phyloP scores from a whole-genome alignment of 208 protist genomes.

The Leishmania amazonensis region DNA sequence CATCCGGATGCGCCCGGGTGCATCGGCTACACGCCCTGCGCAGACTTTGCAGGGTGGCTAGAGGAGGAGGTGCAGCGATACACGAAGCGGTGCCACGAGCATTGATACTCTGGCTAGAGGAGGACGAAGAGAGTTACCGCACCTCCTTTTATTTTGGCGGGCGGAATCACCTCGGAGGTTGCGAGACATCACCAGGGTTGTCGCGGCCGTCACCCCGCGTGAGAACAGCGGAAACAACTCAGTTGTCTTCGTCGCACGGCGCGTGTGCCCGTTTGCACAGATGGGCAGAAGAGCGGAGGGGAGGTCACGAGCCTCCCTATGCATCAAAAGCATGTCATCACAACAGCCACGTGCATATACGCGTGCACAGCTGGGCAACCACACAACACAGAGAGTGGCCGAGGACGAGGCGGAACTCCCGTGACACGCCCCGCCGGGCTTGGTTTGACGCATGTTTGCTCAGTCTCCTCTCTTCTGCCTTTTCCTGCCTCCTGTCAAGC shows the following conservation, averaged over 20 bases:
- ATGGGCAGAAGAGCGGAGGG: background rate
- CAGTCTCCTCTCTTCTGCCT: background rate
- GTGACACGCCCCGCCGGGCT: no score
- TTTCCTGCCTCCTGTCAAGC: background rate
- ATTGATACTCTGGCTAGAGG: background rate
- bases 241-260: background rate
- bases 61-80: constrained; percentile 16
- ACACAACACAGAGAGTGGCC: background rate
- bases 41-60: constrained; percentile 49
- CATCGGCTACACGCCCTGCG: constrained; percentile 62
- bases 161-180: background rate
- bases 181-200: no score
- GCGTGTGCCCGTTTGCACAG: background rate
- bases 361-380: background rate
- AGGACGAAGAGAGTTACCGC: background rate
- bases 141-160: no score
- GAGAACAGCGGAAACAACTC: background rate
- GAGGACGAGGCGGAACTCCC: no score
- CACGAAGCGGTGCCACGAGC: background rate
- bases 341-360: background rate
- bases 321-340: background rate
- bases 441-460: background rate
- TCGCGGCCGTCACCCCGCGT: background rate
- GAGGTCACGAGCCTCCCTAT: background rate
- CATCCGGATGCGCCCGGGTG: constrained; percentile 42